phyloP scores from a whole-genome alignment of 2,329 filamentous ascomycete species.

The Colletotrichum trifolii region DNA sequence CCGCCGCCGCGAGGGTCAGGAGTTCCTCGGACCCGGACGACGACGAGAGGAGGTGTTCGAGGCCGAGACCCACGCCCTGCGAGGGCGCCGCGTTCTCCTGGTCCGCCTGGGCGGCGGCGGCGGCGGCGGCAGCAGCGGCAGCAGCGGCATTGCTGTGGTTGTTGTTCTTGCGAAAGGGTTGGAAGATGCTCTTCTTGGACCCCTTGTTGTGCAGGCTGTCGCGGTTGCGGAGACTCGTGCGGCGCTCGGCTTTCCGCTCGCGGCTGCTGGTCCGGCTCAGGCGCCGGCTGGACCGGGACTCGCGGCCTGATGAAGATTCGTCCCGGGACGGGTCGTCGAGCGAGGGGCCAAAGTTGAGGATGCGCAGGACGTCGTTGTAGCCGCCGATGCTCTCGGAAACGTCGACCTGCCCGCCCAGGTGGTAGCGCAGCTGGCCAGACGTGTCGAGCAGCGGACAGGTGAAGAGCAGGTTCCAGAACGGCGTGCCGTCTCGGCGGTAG shows the following conservation, averaged over 20 bases:
- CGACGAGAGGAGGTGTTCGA: conserved; percentile 4
- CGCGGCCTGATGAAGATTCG: conserved; percentile 16
- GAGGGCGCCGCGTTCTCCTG: conserved; percentile 25
- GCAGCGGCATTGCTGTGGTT: conserved; percentile 35
- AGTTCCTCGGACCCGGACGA: conserved; percentile 7
- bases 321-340: conserved; percentile 24
- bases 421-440: conserved; percentile 60
- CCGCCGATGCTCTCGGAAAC: conserved; percentile 64
- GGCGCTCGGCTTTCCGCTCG: conserved; percentile 32
- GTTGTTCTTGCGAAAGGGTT: conserved; percentile 44
- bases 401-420: conserved; percentile 68
- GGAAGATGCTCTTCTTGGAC: conserved; percentile 48
- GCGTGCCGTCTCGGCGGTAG: conserved; percentile 60
- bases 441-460: conserved; percentile 62
- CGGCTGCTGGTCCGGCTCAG: conserved; percentile 31
- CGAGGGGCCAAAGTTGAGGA: conserved; percentile 53
- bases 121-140: neutral
- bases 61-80: conserved; percentile 10
- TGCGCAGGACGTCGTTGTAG: conserved; percentile 60
- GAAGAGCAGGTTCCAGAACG: conserved; percentile 69
- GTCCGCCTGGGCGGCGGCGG: neutral
- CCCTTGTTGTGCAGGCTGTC: conserved; percentile 39
- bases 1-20: conserved; percentile 6
- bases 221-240: conserved; percentile 32
- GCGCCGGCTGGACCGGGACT: conserved; percentile 21